These are phyloP conservation scores for Kazachstania martiniae DNA, from an alignment of 805 yeast genomes.

Conservation along the genomic window DNA sequence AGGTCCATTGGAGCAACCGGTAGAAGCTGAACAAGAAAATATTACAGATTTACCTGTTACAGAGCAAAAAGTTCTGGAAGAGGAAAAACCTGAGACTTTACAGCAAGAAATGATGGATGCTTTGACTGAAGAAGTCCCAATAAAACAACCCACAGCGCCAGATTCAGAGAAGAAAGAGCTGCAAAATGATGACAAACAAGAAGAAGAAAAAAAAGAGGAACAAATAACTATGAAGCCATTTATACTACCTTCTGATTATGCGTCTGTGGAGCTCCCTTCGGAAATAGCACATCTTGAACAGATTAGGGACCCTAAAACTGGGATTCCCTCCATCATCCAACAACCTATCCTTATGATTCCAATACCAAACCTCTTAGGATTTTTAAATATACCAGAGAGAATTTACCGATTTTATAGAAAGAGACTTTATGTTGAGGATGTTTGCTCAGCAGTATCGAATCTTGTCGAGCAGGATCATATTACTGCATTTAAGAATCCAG, in stretches of 20 bases:
- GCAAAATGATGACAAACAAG: conserved; percentile 5
- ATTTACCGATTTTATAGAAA: conserved; percentile 68
- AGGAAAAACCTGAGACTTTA: not conserved
- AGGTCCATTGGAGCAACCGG: conserved; percentile 69
- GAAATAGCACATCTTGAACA: conserved; percentile 4
- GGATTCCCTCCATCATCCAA: conserved; percentile 49
- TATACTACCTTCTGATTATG: conserved; percentile 49
- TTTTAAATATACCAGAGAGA: conserved; percentile 63
- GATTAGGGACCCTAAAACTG: conserved; percentile 20
- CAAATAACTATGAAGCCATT: conserved; percentile 46
- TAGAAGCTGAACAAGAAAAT: conserved; percentile 10
- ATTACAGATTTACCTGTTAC: conserved; percentile 1
- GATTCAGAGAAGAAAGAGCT: conserved; percentile 6
- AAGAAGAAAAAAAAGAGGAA: conserved; percentile 7
- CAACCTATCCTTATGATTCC: conserved; percentile 74
- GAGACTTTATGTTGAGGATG: conserved; percentile 58
- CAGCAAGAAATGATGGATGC: conserved; percentile 1
- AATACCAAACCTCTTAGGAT: conserved; percentile 71
- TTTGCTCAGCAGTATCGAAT: conserved; percentile 46
- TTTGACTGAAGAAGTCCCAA: conserved; percentile 3
- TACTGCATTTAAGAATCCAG: conserved; percentile 38
- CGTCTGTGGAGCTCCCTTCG: conserved; percentile 43
- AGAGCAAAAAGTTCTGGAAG: too few relatives aligned
- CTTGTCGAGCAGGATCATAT: conserved; percentile 36
- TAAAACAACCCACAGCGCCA: conserved; percentile 9